phyloP scores from a whole-genome alignment of 73 alveolate species.

The Stentor coeruleus region DNA sequence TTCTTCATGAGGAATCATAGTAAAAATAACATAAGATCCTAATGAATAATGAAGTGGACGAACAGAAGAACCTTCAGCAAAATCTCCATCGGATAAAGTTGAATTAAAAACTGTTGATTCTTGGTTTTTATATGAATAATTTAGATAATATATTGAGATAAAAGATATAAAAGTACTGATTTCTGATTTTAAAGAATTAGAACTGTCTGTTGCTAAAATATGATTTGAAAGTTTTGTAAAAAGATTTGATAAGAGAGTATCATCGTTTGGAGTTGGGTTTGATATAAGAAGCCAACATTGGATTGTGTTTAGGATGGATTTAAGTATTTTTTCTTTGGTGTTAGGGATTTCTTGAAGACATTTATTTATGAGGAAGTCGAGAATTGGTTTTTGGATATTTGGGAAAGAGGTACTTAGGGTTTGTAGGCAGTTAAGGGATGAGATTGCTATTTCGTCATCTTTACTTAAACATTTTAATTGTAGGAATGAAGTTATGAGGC shows the following conservation, averaged over 20 bases:
- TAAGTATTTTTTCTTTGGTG: neutral
- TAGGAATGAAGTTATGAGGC: neutral
- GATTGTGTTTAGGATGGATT: neutral
- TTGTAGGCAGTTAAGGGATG: neutral
- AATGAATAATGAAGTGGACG: neutral
- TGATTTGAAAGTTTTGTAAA: neutral
- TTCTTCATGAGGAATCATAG: neutral
- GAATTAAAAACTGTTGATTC: conserved; percentile 9
- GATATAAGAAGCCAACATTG: neutral
- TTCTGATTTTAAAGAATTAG: neutral
- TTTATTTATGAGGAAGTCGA: neutral
- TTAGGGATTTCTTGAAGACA: neutral
- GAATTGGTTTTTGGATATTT: neutral
- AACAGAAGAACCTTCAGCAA: neutral
- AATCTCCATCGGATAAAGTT: neutral
- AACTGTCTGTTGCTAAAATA: neutral
- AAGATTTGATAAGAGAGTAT: neutral
- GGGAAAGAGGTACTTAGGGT: neutral
- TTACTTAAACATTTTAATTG: neutral
- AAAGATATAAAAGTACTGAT: neutral
- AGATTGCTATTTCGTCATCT: neutral
- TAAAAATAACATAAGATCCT: conserved; percentile 15
- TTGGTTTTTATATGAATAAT: neutral
- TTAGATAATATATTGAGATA: neutral
- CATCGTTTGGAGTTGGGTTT: neutral